Evolutionary conservation across 2,329 filamentous ascomycete species (phyloP), one percentile per base, ranked within the genome.

Genomic region (Fragosphaeria purpurea): DNA sequence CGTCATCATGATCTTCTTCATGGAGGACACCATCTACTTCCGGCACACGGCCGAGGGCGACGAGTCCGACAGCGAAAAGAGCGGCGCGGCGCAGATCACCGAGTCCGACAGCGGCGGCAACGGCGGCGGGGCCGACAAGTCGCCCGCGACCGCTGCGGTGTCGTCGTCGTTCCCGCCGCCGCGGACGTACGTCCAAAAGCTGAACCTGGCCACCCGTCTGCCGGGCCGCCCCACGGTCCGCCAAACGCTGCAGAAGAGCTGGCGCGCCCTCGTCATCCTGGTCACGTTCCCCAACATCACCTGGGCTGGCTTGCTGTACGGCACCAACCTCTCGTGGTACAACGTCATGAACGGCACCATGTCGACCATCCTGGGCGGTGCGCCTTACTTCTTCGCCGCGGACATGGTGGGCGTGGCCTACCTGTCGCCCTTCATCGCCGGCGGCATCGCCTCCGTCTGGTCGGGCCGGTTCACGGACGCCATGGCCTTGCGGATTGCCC

Each of bases 1-100:
- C 39, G 57, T 80, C 12, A 68, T 77, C 55, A 63, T 74, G 1
- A 79, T 79, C 63, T 74, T 81, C 57, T 72, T 75, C 59, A 72
- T 79, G 67, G 78, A 81, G 60, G 78, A 82, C 60, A 79, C 77
- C 4, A 80, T 76, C 58, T 79, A 73, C 59, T 63, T 65, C 47
- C 68, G 72, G 6, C 51, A 60, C 5, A 64, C 63, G 10, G 49
- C 62, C 46, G 63, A 64, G 47, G 64, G 60, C 35, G 35, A 37
- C 41, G 55, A 55, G 49, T 43, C 60, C 30, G 54, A 22, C 52
- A 54, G 31, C 31, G 44, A 39, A 4, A 42, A 48, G n/a, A 33
- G 32, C 31, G 34, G 22, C 8, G 37, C 6, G 33, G 47, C 31
- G 2, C 12, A 30, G 6, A 46, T 44, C 30, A 45, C 43, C 43